phyloP scores from a whole-genome alignment of 1,284 basidiomycete genomes.

The Polyporus tsugae region DNA sequence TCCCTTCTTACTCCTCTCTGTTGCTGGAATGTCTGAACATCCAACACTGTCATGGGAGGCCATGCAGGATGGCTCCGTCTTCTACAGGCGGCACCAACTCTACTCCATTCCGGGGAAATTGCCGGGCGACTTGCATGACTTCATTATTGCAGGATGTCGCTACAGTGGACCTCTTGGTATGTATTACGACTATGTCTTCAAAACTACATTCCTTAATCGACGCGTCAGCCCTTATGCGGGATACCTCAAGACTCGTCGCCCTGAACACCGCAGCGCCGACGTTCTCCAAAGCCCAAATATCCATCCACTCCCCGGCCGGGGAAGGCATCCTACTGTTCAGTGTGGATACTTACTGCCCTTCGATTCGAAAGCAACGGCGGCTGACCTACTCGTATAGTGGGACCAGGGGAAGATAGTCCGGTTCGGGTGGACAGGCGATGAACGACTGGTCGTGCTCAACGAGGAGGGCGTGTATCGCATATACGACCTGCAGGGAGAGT shows the following conservation, averaged over 20 bases:
- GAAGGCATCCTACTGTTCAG: conserved; percentile 71
- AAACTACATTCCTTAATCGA: conserved; percentile 2
- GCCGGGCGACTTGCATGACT: conserved; percentile 78
- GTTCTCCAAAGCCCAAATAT: conserved; percentile 79
- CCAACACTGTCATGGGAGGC: conserved; percentile 83
- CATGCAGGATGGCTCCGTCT: conserved; percentile 80
- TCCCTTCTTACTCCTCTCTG: background rate
- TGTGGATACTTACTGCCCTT: conserved; percentile 59
- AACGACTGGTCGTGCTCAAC: conserved; percentile 86
- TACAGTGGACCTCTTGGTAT: conserved; percentile 91
- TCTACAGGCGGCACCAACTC: conserved; percentile 83
- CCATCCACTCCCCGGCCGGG: conserved; percentile 79
- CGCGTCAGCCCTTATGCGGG: conserved; percentile 83
- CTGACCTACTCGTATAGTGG: conserved; percentile 64
- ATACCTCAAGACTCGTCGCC: conserved; percentile 83
- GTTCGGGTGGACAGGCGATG: conserved; percentile 86
- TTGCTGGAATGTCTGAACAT: conserved; percentile 58
- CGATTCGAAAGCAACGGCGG: conserved; percentile 11
- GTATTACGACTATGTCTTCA: conserved; percentile 3
- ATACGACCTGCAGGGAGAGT: conserved; percentile 89
- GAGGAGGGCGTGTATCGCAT: conserved; percentile 93
- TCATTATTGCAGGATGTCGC: conserved; percentile 81
- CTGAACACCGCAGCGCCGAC: conserved; percentile 69
- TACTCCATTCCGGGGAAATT: conserved; percentile 88
- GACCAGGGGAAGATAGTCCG: conserved; percentile 82